Evolutionary conservation across 2,329 filamentous ascomycete species (phyloP).

Genomic region (Simplicillium sp.): DNA sequence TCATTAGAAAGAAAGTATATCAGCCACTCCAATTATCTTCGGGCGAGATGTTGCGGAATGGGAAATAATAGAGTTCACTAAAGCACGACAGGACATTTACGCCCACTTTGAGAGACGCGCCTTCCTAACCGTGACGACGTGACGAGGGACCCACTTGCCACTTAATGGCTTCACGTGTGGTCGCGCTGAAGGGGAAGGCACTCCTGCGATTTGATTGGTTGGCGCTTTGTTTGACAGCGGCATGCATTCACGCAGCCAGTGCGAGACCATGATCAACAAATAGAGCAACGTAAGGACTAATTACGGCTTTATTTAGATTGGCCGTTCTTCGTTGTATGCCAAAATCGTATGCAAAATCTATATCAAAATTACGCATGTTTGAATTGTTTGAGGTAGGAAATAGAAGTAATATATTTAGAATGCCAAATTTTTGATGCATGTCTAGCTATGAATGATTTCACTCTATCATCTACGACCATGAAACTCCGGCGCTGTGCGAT

Average conservation of each 20-base stretch:
- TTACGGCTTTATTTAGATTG: too few relatives aligned
- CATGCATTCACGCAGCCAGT: too few relatives aligned
- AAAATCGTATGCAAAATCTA: too few relatives aligned
- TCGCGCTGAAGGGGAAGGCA: neutral
- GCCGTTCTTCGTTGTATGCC: too few relatives aligned
- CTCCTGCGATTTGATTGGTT: too few relatives aligned
- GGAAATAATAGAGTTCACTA: neutral
- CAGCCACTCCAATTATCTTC: neutral
- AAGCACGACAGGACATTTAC: neutral
- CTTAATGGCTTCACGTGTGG: conserved; percentile 4
- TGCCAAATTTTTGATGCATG: neutral
- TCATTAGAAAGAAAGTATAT: too few relatives aligned
- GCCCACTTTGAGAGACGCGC: conserved; percentile 5
- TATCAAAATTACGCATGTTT: too few relatives aligned
- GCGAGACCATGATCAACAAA: conserved; percentile 2
- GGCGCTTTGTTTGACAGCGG: neutral
- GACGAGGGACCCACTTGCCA: conserved; percentile 3
- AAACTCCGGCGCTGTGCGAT: too few relatives aligned
- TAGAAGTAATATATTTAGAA: conserved; percentile 1
- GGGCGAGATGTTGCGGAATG: neutral
- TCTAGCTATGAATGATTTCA: neutral
- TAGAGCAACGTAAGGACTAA: too few relatives aligned
- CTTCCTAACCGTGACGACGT: conserved; percentile 6
- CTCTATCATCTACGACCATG: too few relatives aligned
- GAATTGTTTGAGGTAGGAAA: too few relatives aligned